A percentile compares a stretch with the other conserved stretches of the same genome.
These are phyloP conservation scores for Kazachstania sp. DNA, from an alignment of 1,139 yeast genomes.

Conservation along the genomic window DNA sequence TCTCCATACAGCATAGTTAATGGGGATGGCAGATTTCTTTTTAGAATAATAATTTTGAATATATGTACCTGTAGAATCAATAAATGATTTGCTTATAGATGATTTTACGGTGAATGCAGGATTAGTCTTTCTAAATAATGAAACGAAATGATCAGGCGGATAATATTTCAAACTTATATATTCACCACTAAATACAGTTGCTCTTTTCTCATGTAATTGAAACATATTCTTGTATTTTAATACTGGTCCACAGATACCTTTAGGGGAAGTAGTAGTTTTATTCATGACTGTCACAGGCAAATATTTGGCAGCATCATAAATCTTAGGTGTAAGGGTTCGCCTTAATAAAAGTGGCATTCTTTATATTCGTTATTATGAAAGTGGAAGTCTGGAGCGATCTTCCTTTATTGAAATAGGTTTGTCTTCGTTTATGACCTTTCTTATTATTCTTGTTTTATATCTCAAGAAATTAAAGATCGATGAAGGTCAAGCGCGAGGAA, in stretches of 20 bases:
- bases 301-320: not conserved
- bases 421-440: too few species aligned
- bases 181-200: conserved; percentile 24
- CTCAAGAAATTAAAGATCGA: too few species aligned
- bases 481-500: too few species aligned
- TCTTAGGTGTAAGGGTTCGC: not conserved
- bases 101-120: conserved; percentile 37
- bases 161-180: conserved; percentile 34
- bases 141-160: conserved; percentile 41
- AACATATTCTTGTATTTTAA: conserved; percentile 7
- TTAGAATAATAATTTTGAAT: conserved; percentile 8
- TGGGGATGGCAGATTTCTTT: conserved; percentile 6
- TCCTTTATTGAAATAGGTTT: too few species aligned
- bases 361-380: not conserved
- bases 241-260: conserved; percentile 7
- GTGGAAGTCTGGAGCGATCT: not conserved
- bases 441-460: too few species aligned
- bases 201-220: conserved; percentile 14
- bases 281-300: conserved; percentile 1
- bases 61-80: conserved; percentile 18
- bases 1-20: conserved; percentile 35
- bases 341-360: not conserved
- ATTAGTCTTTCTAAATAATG: conserved; percentile 41
- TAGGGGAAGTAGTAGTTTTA: not conserved
- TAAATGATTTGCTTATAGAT: conserved; percentile 20